Base-by-base conservation (phyloP, 1,139 yeast genomes). In the Magnusiomyces tetraspermus region DNA sequence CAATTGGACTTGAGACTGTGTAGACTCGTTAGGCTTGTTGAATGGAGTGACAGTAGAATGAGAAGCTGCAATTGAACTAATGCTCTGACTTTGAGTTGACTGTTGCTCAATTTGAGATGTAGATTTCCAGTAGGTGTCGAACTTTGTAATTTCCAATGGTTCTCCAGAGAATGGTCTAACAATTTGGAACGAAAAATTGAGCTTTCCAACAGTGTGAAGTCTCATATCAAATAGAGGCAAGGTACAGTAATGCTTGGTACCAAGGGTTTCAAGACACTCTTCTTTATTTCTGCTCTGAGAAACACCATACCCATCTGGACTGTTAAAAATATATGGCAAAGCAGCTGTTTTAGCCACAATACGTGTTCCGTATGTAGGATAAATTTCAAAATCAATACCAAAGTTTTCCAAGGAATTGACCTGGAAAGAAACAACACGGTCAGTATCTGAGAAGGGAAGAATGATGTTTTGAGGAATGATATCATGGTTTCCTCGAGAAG, bases 61-160 rank as follows among this genome's bases (percentile, higher is more conserved):
- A 3, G 50, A 47, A 6, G 24, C 40, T 26, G 22, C 51, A 22
- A 37, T 21, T 15, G 36, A n/a, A n/a, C 40, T 13, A 6, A 33
- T 19, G 22, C 17, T 45, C 4, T 17, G 24, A n/a, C 22, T 37
- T 54, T 49, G 48, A 22, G 21, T 3, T 23, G 30, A 37, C 6
- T 43, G 41, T 60, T 60, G 52, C 60, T 67, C 72, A 33, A 71
- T 67, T 45, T 75, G 76, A 42, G 75, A 78, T 0, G 95, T 85
- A 0, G 95, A 83, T 68, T 90, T 92, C 98, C 98, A 92, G 69
- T 92, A 92, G 0, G 97, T 90, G 63, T 90, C 97, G 65, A 87
- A 90, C 70, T 89, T 87, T 4, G 96, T 83, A 44, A 95, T 86
- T 67, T 90, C 97, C 53, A 92, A 72, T 10, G 95, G 83, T 13